Percentiles rank a stretch among this genome's conserved stretches.
phyloP scores from a whole-genome alignment of 2,329 filamentous ascomycete species.

The Rachicladosporium sp. region DNA sequence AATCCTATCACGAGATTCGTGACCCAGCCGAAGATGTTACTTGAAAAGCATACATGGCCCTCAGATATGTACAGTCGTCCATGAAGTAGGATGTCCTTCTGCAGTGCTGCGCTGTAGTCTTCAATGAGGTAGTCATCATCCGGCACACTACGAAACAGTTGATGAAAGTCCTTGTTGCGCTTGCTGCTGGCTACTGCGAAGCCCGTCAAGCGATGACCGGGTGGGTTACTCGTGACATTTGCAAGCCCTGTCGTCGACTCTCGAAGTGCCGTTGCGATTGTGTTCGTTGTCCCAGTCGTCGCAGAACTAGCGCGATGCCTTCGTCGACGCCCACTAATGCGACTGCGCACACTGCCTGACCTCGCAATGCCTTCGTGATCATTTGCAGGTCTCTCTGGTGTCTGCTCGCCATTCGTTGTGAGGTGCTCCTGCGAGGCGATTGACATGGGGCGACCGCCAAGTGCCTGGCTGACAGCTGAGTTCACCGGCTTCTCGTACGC shows the following conservation, averaged over 20 bases:
- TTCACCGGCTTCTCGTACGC: conserved; percentile 40
- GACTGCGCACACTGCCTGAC: conserved; percentile 39
- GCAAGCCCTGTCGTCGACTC: conserved; percentile 58
- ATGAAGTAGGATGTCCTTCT: conserved; percentile 89
- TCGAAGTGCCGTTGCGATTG: conserved; percentile 58
- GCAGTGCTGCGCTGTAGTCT: conserved; percentile 92
- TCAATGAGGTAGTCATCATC: conserved; percentile 98
- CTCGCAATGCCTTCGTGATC: conserved; percentile 40
- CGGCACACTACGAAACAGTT: conserved; percentile 86
- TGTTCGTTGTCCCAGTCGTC: conserved; percentile 48
- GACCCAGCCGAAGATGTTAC: conserved; percentile 96
- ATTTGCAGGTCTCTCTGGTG: conserved; percentile 55
- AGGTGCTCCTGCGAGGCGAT: conserved; percentile 25
- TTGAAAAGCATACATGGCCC: conserved; percentile 95
- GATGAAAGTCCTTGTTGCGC: conserved; percentile 89
- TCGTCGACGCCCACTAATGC: conserved; percentile 39
- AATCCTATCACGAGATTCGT: conserved; percentile 97
- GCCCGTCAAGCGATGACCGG: conserved; percentile 69
- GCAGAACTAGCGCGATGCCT: conserved; percentile 73
- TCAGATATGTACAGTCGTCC: conserved; percentile 93
- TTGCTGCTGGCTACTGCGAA: conserved; percentile 96
- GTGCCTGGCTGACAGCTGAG: conserved; percentile 19
- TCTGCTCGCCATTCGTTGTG: conserved; percentile 42
- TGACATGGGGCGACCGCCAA: conserved; percentile 27
- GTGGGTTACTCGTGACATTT: conserved; percentile 44